Evolutionary conservation across 164 flowering plant genomes (phyloP), one percentile per base, ranked within the genome.

Genomic region (Dillenia suffruticosa): DNA sequence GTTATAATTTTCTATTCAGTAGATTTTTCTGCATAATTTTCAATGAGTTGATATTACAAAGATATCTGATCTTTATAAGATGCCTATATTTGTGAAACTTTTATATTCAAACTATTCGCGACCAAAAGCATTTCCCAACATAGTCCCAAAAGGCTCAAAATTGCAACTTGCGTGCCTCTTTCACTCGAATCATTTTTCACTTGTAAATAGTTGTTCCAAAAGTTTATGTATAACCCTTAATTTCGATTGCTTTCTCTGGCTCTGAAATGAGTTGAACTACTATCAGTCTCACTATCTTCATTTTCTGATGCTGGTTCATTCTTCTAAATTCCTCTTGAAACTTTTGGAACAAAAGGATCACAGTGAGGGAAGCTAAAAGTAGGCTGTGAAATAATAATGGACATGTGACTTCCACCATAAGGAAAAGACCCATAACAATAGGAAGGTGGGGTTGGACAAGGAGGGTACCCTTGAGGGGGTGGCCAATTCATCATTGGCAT

Each of bases 401-500:
- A 50, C 1, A 70, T 44, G 68, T 61, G 70, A 56, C 57, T 72
- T 24, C 57, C 46, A 10, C 66, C 19, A 8, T 51, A 67, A 52
- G 75, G 72, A 14, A 66, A 68, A 9, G 79, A 51, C 58, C 40
- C 71, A 49, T 68, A 79, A 19, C 75, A 75, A 66, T 71, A 75
- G 32, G 79, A 19, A 51, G 76, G 8, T 16, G 79, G 73, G 56
- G 56, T 69, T 14, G 70, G 74, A 40, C 67, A 57, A 19, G 76
- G 60, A 67, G 76, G 69, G 60, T 63, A 77, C 54, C 73, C 59
- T 59, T 59, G 74, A 44, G 76, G 70, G 32, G 72, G 74, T 64
- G 77, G 80, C 83, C 84, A 82, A 53, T 70, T 74, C 46, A 74
- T n/a, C 72, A 76, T 56, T 49, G 84, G 79, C 61, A 76, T 51